phyloP scores from a whole-genome alignment of 768 basidiomycete genomes.

The Leccinum imitatum region DNA sequence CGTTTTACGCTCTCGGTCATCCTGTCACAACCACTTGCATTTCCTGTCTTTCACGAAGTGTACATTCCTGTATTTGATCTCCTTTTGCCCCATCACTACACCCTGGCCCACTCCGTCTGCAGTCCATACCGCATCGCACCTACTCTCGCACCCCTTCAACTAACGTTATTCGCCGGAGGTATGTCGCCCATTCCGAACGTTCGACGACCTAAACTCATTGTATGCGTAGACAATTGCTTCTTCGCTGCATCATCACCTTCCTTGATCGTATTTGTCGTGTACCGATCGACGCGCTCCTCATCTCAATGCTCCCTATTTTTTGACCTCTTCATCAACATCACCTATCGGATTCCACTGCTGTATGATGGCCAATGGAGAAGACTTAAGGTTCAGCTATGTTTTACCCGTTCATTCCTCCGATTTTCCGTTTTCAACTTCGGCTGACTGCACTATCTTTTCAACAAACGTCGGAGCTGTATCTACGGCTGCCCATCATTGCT shows the following conservation, averaged over 20 bases:
- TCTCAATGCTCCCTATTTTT: conserved; percentile 6
- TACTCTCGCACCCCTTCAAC: conserved; percentile 10
- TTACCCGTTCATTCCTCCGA: neutral
- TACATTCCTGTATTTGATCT: neutral
- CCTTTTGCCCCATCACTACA: neutral
- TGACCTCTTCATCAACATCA: neutral
- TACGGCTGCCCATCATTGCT: neutral
- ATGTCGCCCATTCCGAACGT: neutral
- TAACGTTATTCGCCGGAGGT: conserved; percentile 18
- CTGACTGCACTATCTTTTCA: no score
- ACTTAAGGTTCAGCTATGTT: neutral
- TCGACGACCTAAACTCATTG: neutral
- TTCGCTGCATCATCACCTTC: conserved; percentile 2
- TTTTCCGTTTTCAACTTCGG: neutral
- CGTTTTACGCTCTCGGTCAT: neutral
- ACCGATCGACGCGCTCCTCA: neutral
- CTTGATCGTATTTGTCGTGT: conserved; percentile 2
- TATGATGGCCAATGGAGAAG: conserved; percentile 1
- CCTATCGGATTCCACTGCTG: neutral
- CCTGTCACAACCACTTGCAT: neutral
- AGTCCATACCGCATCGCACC: neutral
- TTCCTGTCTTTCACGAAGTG: conserved; percentile 2
- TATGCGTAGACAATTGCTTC: conserved; percentile 1
- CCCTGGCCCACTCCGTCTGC: neutral
- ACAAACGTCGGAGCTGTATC: neutral